These are phyloP conservation scores for Aurantiochytrium sp. DNA, from an alignment of 108 stramenopile genomes.

Conservation along the genomic window DNA sequence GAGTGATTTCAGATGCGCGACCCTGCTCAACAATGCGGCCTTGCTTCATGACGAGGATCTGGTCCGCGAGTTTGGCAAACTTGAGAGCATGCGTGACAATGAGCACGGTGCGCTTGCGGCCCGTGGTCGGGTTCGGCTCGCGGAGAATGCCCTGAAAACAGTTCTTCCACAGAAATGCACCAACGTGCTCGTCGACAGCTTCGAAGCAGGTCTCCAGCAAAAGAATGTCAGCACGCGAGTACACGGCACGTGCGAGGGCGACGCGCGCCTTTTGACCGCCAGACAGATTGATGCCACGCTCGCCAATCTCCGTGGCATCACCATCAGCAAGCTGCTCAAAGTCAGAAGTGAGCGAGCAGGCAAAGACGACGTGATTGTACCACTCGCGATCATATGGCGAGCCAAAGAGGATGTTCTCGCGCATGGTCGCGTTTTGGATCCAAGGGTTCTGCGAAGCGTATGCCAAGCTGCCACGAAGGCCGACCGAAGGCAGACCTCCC, in stretches of 20 bases:
- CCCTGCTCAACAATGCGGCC: slow-evolving; percentile 73
- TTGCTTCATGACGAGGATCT: slow-evolving; percentile 63
- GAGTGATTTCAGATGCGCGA: slow-evolving; percentile 57
- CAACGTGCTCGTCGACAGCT: slow-evolving; percentile 90
- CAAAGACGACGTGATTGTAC: slow-evolving; percentile 65
- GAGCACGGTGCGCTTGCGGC: slow-evolving; percentile 51
- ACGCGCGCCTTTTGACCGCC: slow-evolving; percentile 93
- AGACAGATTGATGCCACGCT: slow-evolving; percentile 81
- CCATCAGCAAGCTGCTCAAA: slow-evolving; percentile 66
- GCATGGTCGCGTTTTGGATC: slow-evolving; percentile 84
- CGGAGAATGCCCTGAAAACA: slow-evolving; percentile 69
- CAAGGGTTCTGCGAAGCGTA: slow-evolving; percentile 86
- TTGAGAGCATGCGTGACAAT: slow-evolving; percentile 88
- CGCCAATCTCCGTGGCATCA: slow-evolving; percentile 90
- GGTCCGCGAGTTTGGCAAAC: slow-evolving; percentile 61
- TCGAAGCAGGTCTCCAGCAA: slow-evolving; percentile 84
- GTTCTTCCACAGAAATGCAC: slow-evolving; percentile 70
- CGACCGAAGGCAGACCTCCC: slow-evolving; percentile 23
- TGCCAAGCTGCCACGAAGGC: slow-evolving; percentile 58
- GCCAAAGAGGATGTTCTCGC: slow-evolving; percentile 87
- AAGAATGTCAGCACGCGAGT: slow-evolving; percentile 72
- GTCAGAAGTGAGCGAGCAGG: slow-evolving; percentile 74
- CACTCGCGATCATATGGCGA: slow-evolving; percentile 53
- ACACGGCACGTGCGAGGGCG: slow-evolving; percentile 86
- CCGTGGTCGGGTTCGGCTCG: slow-evolving; percentile 13